Evolutionary conservation across 345 rosid species (phyloP).

Genomic region (Dimocarpus longan): DNA sequence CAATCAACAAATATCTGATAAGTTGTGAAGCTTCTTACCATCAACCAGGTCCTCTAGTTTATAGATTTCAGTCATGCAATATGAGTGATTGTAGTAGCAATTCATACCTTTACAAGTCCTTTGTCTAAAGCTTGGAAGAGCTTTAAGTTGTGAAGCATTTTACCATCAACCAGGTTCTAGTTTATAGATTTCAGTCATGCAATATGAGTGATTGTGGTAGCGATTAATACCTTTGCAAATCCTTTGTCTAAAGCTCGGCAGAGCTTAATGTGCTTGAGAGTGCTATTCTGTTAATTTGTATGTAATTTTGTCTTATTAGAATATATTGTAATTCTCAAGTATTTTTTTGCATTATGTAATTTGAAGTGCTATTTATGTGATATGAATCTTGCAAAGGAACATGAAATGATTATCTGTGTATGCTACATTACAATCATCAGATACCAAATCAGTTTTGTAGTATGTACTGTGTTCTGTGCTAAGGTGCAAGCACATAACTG

Average conservation of each 20-base stretch:
- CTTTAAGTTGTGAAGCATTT: slow-evolving; percentile 35
- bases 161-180: slow-evolving; percentile 3
- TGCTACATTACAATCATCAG: not conserved
- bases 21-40: slow-evolving; percentile 33
- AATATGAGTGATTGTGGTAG: not conserved
- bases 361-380: slow-evolving; percentile 1
- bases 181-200: not conserved
- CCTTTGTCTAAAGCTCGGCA: not conserved
- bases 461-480: not conserved
- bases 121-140: not conserved
- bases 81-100: not conserved
- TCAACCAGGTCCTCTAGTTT: not conserved
- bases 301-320: slow-evolving; percentile 16
- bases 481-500: not conserved
- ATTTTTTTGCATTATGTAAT: not conserved
- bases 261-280: not conserved
- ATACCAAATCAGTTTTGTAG: not conserved
- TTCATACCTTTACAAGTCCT: not conserved
- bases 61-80: not conserved
- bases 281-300: slow-evolving; percentile 6
- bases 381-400: not conserved
- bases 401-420: not conserved
- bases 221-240: not conserved
- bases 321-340: slow-evolving; percentile 4
- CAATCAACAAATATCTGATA: slow-evolving; percentile 31